Evolutionary conservation across 2,329 filamentous ascomycete species (phyloP).

Genomic region (Pestalotiopsis sp.): DNA sequence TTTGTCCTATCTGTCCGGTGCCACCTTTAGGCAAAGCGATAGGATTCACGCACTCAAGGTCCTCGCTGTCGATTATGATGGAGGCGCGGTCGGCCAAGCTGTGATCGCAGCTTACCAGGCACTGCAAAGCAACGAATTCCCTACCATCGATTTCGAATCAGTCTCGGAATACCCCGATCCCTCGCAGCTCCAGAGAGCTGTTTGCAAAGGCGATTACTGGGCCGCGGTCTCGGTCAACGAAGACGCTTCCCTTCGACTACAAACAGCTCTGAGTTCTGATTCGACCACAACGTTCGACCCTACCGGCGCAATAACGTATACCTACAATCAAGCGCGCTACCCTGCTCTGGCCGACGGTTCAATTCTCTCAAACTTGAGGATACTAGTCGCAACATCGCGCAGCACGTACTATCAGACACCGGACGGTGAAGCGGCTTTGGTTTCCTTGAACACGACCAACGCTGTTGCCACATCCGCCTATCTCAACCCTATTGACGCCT

Average conservation of each 20-base stretch:
- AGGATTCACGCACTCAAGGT: slow-evolving; percentile 15
- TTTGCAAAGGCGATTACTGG: slow-evolving; percentile 39
- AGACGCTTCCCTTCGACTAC: slow-evolving; percentile 39
- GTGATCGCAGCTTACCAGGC: slow-evolving; percentile 32
- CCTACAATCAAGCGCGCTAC: slow-evolving; percentile 32
- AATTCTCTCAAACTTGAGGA: slow-evolving; percentile 22
- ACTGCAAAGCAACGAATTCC: slow-evolving; percentile 30
- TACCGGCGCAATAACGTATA: neutral
- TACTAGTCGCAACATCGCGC: neutral
- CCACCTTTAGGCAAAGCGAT: neutral
- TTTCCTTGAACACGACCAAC: neutral
- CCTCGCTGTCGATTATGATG: slow-evolving; percentile 41
- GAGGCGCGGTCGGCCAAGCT: slow-evolving; percentile 34
- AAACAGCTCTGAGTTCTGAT: too few species aligned
- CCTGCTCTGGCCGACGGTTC: slow-evolving; percentile 23
- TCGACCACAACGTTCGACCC: slow-evolving; percentile 35
- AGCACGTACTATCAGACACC: neutral
- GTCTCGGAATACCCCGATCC: slow-evolving; percentile 22
- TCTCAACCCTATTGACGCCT: neutral
- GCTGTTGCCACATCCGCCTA: neutral
- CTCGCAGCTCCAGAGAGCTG: slow-evolving; percentile 23
- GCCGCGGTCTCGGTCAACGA: slow-evolving; percentile 30
- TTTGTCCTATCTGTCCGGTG: neutral
- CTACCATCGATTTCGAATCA: slow-evolving; percentile 29
- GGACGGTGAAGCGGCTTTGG: neutral